phyloP scores from a whole-genome alignment of 495 filamentous ascomycete genomes.

The Chaetomium tenue region DNA sequence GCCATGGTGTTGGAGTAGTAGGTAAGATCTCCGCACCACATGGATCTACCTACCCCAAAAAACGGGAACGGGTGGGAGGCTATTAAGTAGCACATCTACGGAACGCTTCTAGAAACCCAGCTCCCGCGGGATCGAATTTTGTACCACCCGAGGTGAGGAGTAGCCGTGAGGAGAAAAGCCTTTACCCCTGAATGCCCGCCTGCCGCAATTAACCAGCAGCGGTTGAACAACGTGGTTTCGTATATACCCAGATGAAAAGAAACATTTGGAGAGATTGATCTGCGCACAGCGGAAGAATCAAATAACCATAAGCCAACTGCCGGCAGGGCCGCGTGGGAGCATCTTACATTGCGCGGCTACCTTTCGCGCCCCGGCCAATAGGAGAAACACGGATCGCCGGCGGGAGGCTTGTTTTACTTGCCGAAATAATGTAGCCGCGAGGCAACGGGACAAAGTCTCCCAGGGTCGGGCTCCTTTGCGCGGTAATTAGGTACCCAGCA shows the following conservation, averaged over 20 bases:
- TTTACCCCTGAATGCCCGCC: neutral
- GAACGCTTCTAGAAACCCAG: conserved; percentile 12
- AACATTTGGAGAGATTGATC: conserved; percentile 1
- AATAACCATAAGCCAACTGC: neutral
- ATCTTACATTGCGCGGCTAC: neutral
- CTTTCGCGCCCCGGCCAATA: neutral
- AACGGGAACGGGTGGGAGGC: neutral
- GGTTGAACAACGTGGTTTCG: neutral
- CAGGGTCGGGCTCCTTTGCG: neutral
- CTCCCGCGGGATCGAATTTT: neutral
- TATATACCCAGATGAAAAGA: conserved; percentile 6
- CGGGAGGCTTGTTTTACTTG: neutral
- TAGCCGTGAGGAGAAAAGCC: conserved; percentile 15
- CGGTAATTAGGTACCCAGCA: too few species aligned
- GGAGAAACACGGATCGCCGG: neutral
- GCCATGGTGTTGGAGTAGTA: neutral
- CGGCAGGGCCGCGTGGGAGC: neutral
- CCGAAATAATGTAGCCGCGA: neutral
- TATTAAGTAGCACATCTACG: neutral
- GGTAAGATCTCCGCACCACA: neutral
- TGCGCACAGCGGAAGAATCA: neutral
- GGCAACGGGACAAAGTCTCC: neutral
- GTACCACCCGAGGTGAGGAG: conserved; percentile 9
- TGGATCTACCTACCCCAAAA: neutral
- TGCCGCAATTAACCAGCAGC: neutral